Evolutionary conservation across 2,329 filamentous ascomycete species (phyloP), one percentile per base, ranked within the genome.

Genomic region (Paraconiothyrium sp.): DNA sequence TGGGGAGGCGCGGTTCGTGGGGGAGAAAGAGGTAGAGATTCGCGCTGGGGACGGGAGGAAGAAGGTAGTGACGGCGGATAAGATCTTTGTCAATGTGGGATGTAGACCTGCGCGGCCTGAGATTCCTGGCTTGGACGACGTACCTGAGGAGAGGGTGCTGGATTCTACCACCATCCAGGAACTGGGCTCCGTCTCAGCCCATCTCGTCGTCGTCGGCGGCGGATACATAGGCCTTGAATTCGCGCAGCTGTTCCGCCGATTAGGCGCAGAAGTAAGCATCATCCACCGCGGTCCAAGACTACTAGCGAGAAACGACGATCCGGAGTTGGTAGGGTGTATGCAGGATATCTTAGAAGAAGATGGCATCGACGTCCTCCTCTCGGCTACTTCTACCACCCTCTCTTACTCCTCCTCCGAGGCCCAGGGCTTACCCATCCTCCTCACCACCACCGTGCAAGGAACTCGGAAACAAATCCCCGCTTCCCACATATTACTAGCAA

Each of bases 141-240:
- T 84, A 4, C 58, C 63, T 10, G 47, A 74, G 77, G 3, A 54
- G 63, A n/a, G 70, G 16, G 74, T 85, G 2, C 70, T 85, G 24
- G 74, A 85, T 68, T 85, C 83, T 9, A 85, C 82, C 0, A 79
- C 78, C 47, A 77, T 85, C 46, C 80, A 82, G 72, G 84, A 85
- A 63, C 72, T 85, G 4, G 78, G 69, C 16, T 69, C 73, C 13
- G 80, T 85, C 11, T 85, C 85, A 2, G 67, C 74, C 13, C 82
- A 84, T 71, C 75, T 86, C 3, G 72, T 86, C 39, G 79, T 86
- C 1, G 62, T 86, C n/a, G 84, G 85, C 1, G 84, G 84, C 4
- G 84, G 84, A 4, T 84, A 84, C 60, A 78, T 86, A 35, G 85
- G 84, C 1, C 72, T 86, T 11, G 84, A 86, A 65, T 86, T 86